Conservation (phyloP, 2,329 filamentous ascomycete species). For the Berkeleyomyces rouxiae region DNA sequence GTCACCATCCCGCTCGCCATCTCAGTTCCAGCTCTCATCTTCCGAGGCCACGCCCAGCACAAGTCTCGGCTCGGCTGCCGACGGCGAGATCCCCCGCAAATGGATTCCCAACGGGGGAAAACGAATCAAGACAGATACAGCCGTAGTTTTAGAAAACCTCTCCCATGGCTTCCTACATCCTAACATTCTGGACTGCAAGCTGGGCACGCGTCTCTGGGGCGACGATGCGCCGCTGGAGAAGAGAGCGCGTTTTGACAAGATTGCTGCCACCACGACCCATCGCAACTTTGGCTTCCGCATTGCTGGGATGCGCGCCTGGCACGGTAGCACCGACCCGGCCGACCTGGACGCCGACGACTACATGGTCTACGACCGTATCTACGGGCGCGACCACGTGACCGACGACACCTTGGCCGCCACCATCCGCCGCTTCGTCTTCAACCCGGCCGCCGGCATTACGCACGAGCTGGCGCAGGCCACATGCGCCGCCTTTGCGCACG, state of each 20-base stretch:
- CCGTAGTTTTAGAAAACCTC: constrained; percentile 74
- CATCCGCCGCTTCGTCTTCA: constrained; percentile 42
- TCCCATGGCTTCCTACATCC: constrained; percentile 65
- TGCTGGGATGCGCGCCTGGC: constrained; percentile 48
- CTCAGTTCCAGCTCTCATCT: neutral
- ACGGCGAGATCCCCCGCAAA: constrained; percentile 14
- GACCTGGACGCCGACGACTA: constrained; percentile 39
- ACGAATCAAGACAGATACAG: constrained; percentile 58
- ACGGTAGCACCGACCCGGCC: constrained; percentile 33
- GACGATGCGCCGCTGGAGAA: constrained; percentile 48
- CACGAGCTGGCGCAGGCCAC: constrained; percentile 39
- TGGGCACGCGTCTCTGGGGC: constrained; percentile 74
- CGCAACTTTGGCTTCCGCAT: constrained; percentile 44
- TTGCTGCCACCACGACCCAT: constrained; percentile 42
- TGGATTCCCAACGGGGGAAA: constrained; percentile 35
- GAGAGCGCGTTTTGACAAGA: constrained; percentile 42
- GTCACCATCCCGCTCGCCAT: neutral
- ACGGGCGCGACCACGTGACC: constrained; percentile 36
- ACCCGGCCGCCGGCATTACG: constrained; percentile 39
- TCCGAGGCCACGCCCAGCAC: neutral
- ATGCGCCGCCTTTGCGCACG: constrained; percentile 35
- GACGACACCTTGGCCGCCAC: constrained; percentile 37
- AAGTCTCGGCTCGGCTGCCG: neutral
- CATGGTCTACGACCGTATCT: constrained; percentile 46
- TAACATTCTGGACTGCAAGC: constrained; percentile 86